phyloP scores from a whole-genome alignment of 1,139 yeast species.

The Zhuliangozyma blackwelliae region DNA sequence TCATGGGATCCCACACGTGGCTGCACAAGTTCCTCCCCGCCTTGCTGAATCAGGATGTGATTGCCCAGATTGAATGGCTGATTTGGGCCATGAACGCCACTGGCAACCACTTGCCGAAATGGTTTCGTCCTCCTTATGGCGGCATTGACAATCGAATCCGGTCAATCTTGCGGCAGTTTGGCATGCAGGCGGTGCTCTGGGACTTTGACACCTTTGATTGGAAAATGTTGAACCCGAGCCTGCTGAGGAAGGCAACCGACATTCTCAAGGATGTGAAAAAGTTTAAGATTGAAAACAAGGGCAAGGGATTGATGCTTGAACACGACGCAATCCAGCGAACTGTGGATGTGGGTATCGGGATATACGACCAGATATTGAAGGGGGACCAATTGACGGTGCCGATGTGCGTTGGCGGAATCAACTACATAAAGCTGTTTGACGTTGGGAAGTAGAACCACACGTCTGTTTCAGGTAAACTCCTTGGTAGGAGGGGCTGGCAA shows the following conservation, averaged over 20 bases:
- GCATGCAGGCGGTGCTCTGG: slow-evolving; percentile 87
- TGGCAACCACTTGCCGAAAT: slow-evolving; percentile 80
- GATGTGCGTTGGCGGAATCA: slow-evolving; percentile 69
- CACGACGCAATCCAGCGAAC: slow-evolving; percentile 74
- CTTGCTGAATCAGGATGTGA: slow-evolving; percentile 69
- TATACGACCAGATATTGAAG: slow-evolving; percentile 43
- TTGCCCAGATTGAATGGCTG: slow-evolving; percentile 92
- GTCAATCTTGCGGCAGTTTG: slow-evolving; percentile 75
- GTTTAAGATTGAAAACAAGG: slow-evolving; percentile 43
- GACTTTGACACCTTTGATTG: slow-evolving; percentile 90
- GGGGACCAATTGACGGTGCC: slow-evolving; percentile 71
- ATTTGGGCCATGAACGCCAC: slow-evolving; percentile 99
- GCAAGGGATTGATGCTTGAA: slow-evolving; percentile 68
- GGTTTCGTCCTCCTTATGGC: slow-evolving; percentile 96
- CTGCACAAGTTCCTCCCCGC: slow-evolving; percentile 81
- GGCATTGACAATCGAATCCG: slow-evolving; percentile 86
- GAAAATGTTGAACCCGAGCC: slow-evolving; percentile 50
- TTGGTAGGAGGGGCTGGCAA: too few species aligned
- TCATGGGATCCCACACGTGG: slow-evolving; percentile 91
- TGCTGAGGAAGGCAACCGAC: slow-evolving; percentile 40
- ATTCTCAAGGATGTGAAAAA: slow-evolving; percentile 51
- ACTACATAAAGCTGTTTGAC: slow-evolving; percentile 32
- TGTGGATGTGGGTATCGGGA: slow-evolving; percentile 62
- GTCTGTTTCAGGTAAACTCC: background rate
- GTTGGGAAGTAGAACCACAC: slow-evolving; percentile 1